phyloP scores from a whole-genome alignment of 1,284 basidiomycete genomes.

The Exsudoporus floridanus region DNA sequence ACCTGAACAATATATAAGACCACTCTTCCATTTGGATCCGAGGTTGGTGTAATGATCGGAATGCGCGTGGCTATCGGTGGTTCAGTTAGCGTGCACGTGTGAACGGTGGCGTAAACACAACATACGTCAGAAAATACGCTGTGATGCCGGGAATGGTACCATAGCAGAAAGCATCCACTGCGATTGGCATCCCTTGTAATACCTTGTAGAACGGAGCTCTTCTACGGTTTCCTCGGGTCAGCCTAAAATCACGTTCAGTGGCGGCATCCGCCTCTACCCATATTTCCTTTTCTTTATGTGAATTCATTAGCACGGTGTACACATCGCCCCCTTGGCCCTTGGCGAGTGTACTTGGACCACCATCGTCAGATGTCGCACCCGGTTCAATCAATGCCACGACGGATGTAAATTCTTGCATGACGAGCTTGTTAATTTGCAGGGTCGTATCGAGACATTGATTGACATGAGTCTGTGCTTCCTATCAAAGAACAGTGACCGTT shows the following conservation, averaged over 20 bases:
- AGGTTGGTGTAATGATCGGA: constrained; percentile 94
- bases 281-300: constrained; percentile 73
- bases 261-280: constrained; percentile 77
- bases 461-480: constrained; percentile 51
- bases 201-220: constrained; percentile 94
- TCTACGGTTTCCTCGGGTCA: constrained; percentile 57
- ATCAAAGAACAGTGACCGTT: background rate
- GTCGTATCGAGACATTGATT: constrained; percentile 49
- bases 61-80: constrained; percentile 74
- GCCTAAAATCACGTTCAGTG: constrained; percentile 49
- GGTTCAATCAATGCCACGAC: background rate
- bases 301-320: constrained; percentile 83
- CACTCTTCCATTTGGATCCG: constrained; percentile 82
- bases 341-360: background rate
- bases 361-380: background rate
- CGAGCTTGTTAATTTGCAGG: background rate
- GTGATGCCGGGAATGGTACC: constrained; percentile 85
- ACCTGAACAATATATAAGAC: constrained; percentile 92
- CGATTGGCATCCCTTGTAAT: constrained; percentile 96
- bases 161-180: constrained; percentile 94
- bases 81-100: constrained; percentile 10
- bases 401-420: background rate
- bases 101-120: background rate
- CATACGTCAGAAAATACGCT: constrained; percentile 85
- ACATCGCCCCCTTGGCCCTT: constrained; percentile 39